phyloP scores from a whole-genome alignment of 108 stramenopile species.

The Schizochytrium sp. region DNA sequence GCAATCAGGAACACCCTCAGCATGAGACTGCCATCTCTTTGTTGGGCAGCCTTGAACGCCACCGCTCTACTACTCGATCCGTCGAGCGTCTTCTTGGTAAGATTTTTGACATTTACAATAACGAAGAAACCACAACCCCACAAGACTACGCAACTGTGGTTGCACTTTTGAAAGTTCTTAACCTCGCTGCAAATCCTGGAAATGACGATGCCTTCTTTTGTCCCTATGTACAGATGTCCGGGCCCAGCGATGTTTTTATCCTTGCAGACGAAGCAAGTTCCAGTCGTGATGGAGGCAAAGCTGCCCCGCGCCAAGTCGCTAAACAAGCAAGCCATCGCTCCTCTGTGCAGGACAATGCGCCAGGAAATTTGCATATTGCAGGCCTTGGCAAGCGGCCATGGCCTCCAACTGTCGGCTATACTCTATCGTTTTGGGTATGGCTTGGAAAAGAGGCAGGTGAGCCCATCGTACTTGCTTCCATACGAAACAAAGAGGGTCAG shows the following conservation, averaged over 20 bases:
- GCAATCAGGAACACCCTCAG: not conserved
- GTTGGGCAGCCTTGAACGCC: slow-evolving; percentile 5
- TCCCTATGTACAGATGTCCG: slow-evolving; percentile 51
- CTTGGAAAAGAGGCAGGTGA: slow-evolving; percentile 50
- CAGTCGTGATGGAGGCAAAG: not conserved
- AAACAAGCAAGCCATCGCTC: slow-evolving; percentile 22
- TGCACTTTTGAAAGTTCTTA: slow-evolving; percentile 13
- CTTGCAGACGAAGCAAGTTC: not conserved
- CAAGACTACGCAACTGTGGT: not conserved
- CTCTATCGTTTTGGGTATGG: slow-evolving; percentile 55
- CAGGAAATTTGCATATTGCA: slow-evolving; percentile 53
- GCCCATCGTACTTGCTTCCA: slow-evolving; percentile 13
- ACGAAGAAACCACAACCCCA: not conserved
- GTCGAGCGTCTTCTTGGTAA: not conserved
- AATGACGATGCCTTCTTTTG: slow-evolving; percentile 59
- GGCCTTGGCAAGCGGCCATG: slow-evolving; percentile 43
- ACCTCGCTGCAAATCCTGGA: slow-evolving; percentile 24
- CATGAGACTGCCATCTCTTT: slow-evolving; percentile 39
- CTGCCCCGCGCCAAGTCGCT: not conserved
- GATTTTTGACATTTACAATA: slow-evolving; percentile 22
- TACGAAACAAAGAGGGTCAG: slow-evolving; percentile 34
- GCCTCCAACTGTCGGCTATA: slow-evolving; percentile 22
- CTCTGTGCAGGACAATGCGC: slow-evolving; percentile 8
- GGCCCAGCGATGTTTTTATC: slow-evolving; percentile 35
- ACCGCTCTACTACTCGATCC: slow-evolving; percentile 46